Evolutionary conservation across 129 eudicot species (phyloP), one percentile per base, ranked within the genome.

Genomic region (Tagetes erecta): DNA sequence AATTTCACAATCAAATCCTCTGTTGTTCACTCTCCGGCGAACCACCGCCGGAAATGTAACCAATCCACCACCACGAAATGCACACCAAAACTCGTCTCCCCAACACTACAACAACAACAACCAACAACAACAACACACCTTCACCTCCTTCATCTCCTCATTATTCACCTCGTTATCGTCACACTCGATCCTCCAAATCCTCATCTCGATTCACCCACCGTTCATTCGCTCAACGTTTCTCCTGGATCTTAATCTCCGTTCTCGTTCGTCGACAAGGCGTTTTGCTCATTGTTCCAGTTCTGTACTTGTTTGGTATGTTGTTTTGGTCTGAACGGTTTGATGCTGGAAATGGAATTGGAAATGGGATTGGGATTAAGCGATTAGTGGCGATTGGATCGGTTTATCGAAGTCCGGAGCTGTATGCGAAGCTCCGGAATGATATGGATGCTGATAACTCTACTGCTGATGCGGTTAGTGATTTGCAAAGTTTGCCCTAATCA

Each of bases 371-470:
- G 8, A 84, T 84, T 27, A 55, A 53, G 13, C 91, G 64, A 36
- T 64, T 77, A 9, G 77, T 69, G 58, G 76, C 90, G 2, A 81
- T 88, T n/a, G 98, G 98, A 33, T 89, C 98, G 4, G 83, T 89
- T 1, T 92, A 92, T 64, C 82, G 96, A 75, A 89, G 96, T 71
- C 98, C 98, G 0, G 90, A 92, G 81, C 84, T 92, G 10, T 92
- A 89, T 45, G 83, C 73, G 8, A 92, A 89, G 90, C 86, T 92
- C 58, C 84, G 92, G 3, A 78, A 69, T 45, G 92, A 89, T 6
- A 92, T 92, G 96, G 90, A 92, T 73, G 58, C 81, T n/a, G 98
- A 92, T 75, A 92, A 87, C 84, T 84, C 88, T 6, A 65, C 96
- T 60, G 79, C 82, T 59, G 91, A 92, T 81, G 85, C 95, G 91